Percentiles rank a stretch among this genome's conserved stretches.
phyloP scores from a whole-genome alignment of 768 basidiomycete genomes.

The Tylopilus sp. region DNA sequence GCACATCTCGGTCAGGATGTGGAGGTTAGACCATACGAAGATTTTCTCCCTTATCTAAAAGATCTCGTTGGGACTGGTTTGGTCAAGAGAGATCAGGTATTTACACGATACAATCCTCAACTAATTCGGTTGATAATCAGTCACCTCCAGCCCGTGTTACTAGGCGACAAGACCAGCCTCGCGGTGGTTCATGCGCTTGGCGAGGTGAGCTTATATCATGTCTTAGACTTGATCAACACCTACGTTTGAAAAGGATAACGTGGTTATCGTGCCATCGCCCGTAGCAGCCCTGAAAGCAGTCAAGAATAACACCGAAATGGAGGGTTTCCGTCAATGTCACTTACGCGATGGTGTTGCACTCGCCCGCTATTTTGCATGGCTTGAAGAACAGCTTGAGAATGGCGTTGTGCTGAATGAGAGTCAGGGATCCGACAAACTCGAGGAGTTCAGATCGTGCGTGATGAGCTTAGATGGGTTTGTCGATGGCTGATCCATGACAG shows the following conservation, averaged over 20 bases:
- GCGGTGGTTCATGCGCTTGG: conserved; percentile 82
- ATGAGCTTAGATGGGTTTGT: background rate
- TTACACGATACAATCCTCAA: conserved; percentile 1
- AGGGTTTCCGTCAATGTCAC: conserved; percentile 86
- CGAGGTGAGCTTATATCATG: conserved; percentile 38
- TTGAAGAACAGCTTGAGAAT: conserved; percentile 74
- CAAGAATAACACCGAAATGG: conserved; percentile 78
- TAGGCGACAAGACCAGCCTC: conserved; percentile 75
- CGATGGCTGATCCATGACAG: conserved; percentile 36
- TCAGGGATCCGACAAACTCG: conserved; percentile 74
- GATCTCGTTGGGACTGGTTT: conserved; percentile 39
- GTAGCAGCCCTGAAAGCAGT: conserved; percentile 77
- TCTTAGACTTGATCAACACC: background rate
- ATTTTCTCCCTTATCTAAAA: conserved; percentile 63
- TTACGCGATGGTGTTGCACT: conserved; percentile 89
- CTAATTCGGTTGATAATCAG: background rate
- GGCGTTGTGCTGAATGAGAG: conserved; percentile 70
- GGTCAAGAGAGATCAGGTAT: conserved; percentile 33
- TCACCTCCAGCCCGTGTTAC: conserved; percentile 58
- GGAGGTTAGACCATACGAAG: conserved; percentile 65
- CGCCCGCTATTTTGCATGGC: conserved; percentile 89
- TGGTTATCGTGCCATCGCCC: conserved; percentile 63
- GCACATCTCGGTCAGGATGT: conserved; percentile 56
- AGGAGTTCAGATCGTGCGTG: conserved; percentile 78
- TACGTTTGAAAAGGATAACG: conserved; percentile 46